These are phyloP conservation scores for Citrullus amarus DNA, from an alignment of 306 rosid species.

Conservation along the genomic window DNA sequence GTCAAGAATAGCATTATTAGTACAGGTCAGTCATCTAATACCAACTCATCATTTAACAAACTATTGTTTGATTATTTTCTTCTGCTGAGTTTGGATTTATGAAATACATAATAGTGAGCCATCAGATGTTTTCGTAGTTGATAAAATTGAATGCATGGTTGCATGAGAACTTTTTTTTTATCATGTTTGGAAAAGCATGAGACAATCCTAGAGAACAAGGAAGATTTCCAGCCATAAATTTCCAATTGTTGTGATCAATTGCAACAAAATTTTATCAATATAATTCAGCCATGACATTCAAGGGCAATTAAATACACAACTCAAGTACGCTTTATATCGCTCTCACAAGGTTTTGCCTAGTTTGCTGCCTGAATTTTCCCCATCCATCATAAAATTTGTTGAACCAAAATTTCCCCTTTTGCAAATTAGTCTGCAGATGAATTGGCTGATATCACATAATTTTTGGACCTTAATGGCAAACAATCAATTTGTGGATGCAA, in stretches of 20 bases:
- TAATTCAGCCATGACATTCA: background rate
- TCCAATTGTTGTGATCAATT: background rate
- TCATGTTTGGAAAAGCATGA: background rate
- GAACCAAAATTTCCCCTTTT: background rate
- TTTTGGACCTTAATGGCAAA: background rate
- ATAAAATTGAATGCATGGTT: background rate
- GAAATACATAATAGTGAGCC: background rate
- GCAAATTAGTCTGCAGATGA: background rate
- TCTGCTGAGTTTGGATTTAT: background rate
- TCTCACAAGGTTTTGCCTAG: background rate
- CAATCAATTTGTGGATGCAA: background rate
- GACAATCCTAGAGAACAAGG: background rate
- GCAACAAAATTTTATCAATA: background rate
- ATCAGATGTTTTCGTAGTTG: background rate
- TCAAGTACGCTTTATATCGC: background rate
- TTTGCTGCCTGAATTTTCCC: background rate
- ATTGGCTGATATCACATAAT: background rate
- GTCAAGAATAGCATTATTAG: constrained; percentile 40
- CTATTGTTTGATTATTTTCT: background rate
- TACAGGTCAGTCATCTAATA: constrained; percentile 43
- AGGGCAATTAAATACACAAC: background rate
- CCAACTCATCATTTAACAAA: background rate
- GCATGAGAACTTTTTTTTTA: background rate
- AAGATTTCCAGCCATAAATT: background rate
- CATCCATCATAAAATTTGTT: background rate